Conservation (phyloP, 257 asterid genomes). For the Nicotiana obtusifolia region DNA sequence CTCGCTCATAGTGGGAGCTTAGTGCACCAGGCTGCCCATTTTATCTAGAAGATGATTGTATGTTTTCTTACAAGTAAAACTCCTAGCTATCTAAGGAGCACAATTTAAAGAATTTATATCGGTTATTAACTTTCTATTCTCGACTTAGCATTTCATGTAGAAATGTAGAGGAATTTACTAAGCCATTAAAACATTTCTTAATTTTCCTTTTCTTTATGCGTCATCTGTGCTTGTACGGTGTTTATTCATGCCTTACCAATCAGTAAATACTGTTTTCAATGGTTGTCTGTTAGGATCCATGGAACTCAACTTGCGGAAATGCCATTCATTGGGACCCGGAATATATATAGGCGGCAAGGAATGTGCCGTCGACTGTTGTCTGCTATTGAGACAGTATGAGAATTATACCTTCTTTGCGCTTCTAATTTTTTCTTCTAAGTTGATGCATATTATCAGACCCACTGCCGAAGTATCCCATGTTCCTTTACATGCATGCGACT, state of each 20-base stretch:
- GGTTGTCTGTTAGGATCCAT: conserved; percentile 15
- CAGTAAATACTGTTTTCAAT: conserved; percentile 7
- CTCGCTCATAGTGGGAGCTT: no score
- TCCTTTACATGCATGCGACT: not conserved
- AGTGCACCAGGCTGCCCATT: no score
- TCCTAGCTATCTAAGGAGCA: not conserved
- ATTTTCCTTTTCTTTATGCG: not conserved
- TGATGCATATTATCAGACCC: not conserved
- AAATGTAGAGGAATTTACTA: not conserved
- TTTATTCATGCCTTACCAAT: not conserved
- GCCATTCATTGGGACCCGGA: conserved; percentile 27
- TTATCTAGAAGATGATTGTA: not conserved
- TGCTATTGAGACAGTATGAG: conserved; percentile 18
- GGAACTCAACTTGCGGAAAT: conserved; percentile 26
- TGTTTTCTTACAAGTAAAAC: not conserved
- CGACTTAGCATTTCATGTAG: not conserved
- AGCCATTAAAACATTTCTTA: not conserved
- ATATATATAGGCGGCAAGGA: conserved; percentile 24
- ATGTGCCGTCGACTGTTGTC: conserved; percentile 24
- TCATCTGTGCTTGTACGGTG: not conserved
- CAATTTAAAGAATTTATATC: not conserved
- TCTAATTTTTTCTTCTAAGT: not conserved
- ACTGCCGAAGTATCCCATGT: not conserved
- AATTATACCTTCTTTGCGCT: not conserved
- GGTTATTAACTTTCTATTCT: not conserved